Base-by-base conservation (phyloP, 1,284 basidiomycete species). In the Moniliella sp. region DNA sequence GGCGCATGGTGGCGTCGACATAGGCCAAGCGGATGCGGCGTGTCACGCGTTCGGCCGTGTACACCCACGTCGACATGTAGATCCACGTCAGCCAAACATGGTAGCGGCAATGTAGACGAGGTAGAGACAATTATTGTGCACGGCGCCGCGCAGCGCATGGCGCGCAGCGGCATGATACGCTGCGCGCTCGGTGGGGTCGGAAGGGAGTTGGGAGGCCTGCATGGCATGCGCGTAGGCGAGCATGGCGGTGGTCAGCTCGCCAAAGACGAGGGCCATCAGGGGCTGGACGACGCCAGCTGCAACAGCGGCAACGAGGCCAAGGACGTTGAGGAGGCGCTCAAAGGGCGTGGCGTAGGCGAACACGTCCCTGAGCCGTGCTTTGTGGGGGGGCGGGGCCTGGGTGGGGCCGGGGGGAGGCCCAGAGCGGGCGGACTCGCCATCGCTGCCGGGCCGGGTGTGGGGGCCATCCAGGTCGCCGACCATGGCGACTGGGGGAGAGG, bases 41-140 rank as follows among this genome's bases (percentile, higher is more conserved):
- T 0, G 84, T 76, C 48, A 78, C 78, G 31, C 74, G 62, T 62
- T 94, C 86, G n/a, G 75, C 81, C 0, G 83, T 84, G 57, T 78
- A 78, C 35, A 78, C 74, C 79, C 81, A 94, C 27, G 73, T 67
- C 42, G n/a, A 67, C 80, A 83, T 88, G 66, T 83, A 91, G 3
- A 65, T 44, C 61, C 61, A 64, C 13, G 54, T 52, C 11, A 65
- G 30, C 59, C 45, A 34, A 66, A 62, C 56, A 65, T 66, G 25
- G 62, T 66, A 25, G 67, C 46, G 71, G 79, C 80, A 41, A 84
- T 79, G 48, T 50, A 45, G 31, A 54, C 41, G 11, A 58, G 42
- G 28, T 46, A 42, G 29, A 58, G 42, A 11, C 50, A 45, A 18
- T 53, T 49, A 15, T 42, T 32, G 14, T 35, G 35, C 18, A 57